Conservation (phyloP, 331 rosid species). For the Pyracantha coccinea region DNA sequence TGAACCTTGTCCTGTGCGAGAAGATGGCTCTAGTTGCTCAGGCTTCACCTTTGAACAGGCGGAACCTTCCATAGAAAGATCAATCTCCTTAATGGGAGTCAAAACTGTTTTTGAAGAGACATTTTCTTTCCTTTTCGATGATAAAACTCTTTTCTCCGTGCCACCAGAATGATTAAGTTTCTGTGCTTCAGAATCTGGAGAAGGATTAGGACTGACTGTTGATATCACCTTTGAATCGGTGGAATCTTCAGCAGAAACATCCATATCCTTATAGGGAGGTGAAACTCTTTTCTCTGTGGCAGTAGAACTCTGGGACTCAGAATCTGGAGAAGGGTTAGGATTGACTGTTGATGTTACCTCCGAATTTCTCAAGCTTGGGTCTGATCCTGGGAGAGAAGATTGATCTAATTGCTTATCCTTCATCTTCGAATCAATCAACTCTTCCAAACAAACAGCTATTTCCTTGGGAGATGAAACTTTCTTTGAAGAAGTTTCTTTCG, state of each 20-base stretch:
- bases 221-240: background rate
- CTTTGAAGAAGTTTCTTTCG: background rate
- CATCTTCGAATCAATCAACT: conserved; percentile 10
- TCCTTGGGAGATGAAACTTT: conserved; percentile 22
- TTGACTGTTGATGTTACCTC: background rate
- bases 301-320: conserved; percentile 1
- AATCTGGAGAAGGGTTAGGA: background rate
- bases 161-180: background rate
- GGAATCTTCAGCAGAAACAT: background rate
- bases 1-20: conserved; percentile 24
- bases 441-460: conserved; percentile 17
- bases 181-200: background rate
- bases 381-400: conserved; percentile 19
- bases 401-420: background rate
- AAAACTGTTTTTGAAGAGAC: conserved; percentile 5
- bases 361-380: background rate
- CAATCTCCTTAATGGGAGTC: background rate
- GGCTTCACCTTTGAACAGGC: conserved; percentile 8
- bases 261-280: background rate
- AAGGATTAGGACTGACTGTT: background rate
- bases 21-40: conserved; percentile 9
- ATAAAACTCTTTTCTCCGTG: conserved; percentile 13
- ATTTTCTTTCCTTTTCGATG: conserved; percentile 23
- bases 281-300: conserved; percentile 13
- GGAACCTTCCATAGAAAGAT: conserved; percentile 18